Base-by-base conservation (phyloP, 2,329 filamentous ascomycete genomes). In the Cadophora malorum region DNA sequence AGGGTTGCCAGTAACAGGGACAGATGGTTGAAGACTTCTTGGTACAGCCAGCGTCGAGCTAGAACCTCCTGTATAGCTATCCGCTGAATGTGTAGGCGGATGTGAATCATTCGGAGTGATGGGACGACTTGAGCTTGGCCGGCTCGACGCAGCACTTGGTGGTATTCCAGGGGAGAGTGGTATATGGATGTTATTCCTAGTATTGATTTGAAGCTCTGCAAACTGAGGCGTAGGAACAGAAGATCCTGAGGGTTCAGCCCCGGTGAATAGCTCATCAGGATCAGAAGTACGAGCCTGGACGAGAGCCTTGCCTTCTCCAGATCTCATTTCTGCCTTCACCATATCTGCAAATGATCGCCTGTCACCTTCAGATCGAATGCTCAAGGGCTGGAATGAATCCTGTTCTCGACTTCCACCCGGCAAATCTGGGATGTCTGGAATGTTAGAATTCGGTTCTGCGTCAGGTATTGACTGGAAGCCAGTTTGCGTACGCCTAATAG, bases 261-360 rank as follows among this genome's bases (percentile, higher is more conserved):
- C 61, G 12, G 64, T 38, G 47, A 70, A 66, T 53, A 69, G 63
- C 31, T 73, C 66, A 41, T 72, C 65, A 33, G 49, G 38, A 19
- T 55, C 56, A 25, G 67, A 60, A 28, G 71, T 70, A 28, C 68
- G 60, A 45, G 71, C 73, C 23, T 71, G 82, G 8, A 86, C 82
- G 70, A 90, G 84, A 8, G 86, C 87, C 73, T 82, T 81, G 2
- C 86, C 88, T 75, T 90, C 88, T 5, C 84, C 86, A 72, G 85
- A 79, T 47, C 86, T 83, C 84, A 90, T 88, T 74, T 89, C 81
- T 4, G 86, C 86, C 71, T 86, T 86, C 21, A 82, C 81, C 75
- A 86, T 74, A 19, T 74, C 74, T 47, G 75, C 73, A 67, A 77
- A 77, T 33, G 75, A 72, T 21, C 60, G 69, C 49, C 59, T 69